Evolutionary conservation across 257 asterid species (phyloP), one percentile per base, ranked within the genome.

Genomic region (Coffea eugenioides): DNA sequence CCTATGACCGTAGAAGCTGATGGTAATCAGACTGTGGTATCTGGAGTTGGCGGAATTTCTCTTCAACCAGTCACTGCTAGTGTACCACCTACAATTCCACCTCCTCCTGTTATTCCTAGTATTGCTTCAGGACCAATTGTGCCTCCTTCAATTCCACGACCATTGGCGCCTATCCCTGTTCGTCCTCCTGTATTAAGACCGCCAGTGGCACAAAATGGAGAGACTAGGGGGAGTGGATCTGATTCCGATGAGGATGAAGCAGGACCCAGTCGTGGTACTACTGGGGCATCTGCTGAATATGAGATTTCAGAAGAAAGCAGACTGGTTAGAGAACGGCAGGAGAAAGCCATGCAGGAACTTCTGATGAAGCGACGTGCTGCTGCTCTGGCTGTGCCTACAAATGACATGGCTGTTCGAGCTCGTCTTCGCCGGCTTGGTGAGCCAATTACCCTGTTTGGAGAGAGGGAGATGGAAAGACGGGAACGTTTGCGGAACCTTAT

Each of bases 391-490:
- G 98, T 94, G 77, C 98, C 98, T 49, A 94, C 99, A 39, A 96
- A 94, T 79, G 99, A 96, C 80, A 89, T 86, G 71, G 92, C 99
- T 36, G 99, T 94, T 36, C 88, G 97, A 64, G 89, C 95, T 64
- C 90, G 97, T 41, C 94, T 94, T 46, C 88, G 97, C 16, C 88
- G 94, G 79, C 99, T 95, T 68, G 97, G 97, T 56, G 99, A 94
- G 68, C 99, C 99, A 68, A 88, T 92, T 51, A 96, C 99, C 16
- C 86, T 94, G 57, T 96, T 96, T 80, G 99, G 99, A 3, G 97
- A 96, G 85, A 86, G 92, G 86, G 97, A 96, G 86, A 94, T 94
- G 99, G 99, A 96, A 80, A 94, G 99, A 81, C 94, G 98, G 65
- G 99, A 96, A 23, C 92, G 98, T 8, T 79, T 94, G 85, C 79